phyloP scores from a whole-genome alignment of 305 asterid genomes.

The Striga hermonthica region DNA sequence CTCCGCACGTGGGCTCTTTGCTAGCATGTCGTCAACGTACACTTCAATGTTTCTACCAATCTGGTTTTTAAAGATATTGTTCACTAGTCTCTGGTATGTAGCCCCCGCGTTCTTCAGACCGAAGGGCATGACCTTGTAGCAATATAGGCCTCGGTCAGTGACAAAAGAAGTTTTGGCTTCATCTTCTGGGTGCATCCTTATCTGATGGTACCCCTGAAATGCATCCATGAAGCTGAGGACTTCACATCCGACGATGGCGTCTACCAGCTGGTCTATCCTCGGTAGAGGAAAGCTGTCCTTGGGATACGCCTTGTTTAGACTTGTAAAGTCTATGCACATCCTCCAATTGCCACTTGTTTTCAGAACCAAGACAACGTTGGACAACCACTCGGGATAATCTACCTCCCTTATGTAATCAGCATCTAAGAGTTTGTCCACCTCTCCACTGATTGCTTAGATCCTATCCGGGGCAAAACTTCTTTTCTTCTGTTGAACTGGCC shows the following conservation, averaged over 20 bases:
- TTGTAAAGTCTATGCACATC: background rate
- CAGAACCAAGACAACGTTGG: no score
- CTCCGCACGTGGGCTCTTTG: background rate
- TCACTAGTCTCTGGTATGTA: background rate
- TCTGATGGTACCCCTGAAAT: background rate
- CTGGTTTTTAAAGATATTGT: background rate
- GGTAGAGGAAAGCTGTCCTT: background rate
- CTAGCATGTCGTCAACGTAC: no score
- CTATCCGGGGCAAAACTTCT: no score
- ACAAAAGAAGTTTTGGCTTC: background rate
- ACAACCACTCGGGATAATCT: no score
- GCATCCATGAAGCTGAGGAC: background rate
- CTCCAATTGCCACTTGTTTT: background rate
- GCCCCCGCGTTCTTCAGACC: background rate
- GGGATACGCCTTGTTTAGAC: background rate
- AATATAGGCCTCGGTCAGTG: background rate
- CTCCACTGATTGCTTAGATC: no score
- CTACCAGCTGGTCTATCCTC: background rate
- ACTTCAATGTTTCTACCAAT: background rate
- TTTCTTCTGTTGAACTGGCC: no score
- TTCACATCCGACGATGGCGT: background rate
- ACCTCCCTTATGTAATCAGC: no score
- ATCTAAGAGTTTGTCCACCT: no score
- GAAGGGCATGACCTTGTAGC: background rate
- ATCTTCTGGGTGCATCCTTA: background rate